These are phyloP conservation scores for Candida koratica DNA, from an alignment of 805 yeast species.

Conservation along the genomic window DNA sequence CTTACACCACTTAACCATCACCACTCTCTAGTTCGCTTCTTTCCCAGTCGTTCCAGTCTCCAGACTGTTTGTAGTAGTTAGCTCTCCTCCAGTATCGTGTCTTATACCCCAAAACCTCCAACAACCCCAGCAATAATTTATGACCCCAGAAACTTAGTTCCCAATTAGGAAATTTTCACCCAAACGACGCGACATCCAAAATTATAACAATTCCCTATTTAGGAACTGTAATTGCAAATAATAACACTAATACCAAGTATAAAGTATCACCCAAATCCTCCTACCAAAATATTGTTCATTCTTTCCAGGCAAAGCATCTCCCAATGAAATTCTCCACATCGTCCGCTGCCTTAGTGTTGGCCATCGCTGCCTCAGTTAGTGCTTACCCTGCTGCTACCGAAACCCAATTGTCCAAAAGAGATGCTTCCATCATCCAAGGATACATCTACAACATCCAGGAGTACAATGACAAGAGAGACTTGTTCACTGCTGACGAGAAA, in stretches of 20 bases:
- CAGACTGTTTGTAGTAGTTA: too few relatives aligned
- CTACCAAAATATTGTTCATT: conserved; percentile 3
- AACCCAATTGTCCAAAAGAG: conserved; percentile 20
- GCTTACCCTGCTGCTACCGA: conserved; percentile 33
- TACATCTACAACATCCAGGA: conserved; percentile 27
- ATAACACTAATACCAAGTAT: conserved; percentile 5
- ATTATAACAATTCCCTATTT: conserved; percentile 13
- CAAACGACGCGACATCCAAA: conserved; percentile 1
- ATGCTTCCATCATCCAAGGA: conserved; percentile 21
- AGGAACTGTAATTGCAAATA: conserved; percentile 14
- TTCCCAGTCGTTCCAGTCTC: too few relatives aligned
- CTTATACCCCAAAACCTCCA: background rate
- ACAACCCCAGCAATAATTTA: background rate
- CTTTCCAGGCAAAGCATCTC: background rate
- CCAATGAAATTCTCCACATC: conserved; percentile 32
- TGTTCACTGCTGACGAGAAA: conserved; percentile 20
- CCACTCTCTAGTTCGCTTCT: too few relatives aligned
- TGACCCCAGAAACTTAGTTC: background rate
- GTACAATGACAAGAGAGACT: conserved; percentile 29
- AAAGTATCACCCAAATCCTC: conserved; percentile 1
- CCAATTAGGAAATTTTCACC: conserved; percentile 5
- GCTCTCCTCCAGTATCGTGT: too few relatives aligned
- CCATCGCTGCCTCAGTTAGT: conserved; percentile 22
- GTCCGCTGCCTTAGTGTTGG: conserved; percentile 27
- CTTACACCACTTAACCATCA: too few relatives aligned